Conservation (phyloP, 176 grass and related monocot genomes). For the maize (Zea mays) region DNA sequence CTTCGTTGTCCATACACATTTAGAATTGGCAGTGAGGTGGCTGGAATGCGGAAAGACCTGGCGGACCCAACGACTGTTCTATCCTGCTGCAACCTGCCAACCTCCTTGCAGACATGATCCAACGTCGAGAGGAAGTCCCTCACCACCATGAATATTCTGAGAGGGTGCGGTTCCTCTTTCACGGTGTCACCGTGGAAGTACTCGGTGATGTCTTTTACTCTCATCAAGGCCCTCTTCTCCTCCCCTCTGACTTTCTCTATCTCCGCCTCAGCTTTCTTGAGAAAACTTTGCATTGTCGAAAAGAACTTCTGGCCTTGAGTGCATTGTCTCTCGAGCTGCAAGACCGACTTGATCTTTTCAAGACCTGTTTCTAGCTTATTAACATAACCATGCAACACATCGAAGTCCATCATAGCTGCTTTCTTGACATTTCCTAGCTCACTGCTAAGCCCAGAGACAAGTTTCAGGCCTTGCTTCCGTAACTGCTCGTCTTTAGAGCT, state of each 20-base stretch:
- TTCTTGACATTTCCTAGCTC: constrained; percentile 92
- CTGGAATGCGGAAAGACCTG: constrained; percentile 77
- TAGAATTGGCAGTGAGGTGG: constrained; percentile 61
- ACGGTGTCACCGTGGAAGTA: constrained; percentile 82
- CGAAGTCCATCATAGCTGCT: constrained; percentile 91
- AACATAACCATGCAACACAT: constrained; percentile 82
- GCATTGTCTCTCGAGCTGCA: constrained; percentile 76
- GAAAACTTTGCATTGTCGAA: constrained; percentile 70
- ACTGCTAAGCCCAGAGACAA: constrained; percentile 76
- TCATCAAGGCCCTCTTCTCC: constrained; percentile 63
- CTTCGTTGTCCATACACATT: constrained; percentile 49
- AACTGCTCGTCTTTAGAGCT: constrained; percentile 75
- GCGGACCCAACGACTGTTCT: constrained; percentile 72
- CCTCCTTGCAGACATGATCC: constrained; percentile 95
- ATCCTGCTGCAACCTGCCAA: constrained; percentile 85
- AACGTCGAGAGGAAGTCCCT: constrained; percentile 83
- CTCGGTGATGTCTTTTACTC: constrained; percentile 83
- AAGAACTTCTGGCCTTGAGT: constrained; percentile 80
- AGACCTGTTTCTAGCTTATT: constrained; percentile 80
- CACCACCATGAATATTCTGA: constrained; percentile 99
- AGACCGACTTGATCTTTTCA: constrained; percentile 70
- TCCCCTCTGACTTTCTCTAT: constrained; percentile 64
- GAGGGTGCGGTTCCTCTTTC: constrained; percentile 82
- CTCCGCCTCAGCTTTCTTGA: constrained; percentile 68
- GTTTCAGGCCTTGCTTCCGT: constrained; percentile 80